Conservation (phyloP, 352 stramenopile genomes). For the Phytophthora constricta region DNA sequence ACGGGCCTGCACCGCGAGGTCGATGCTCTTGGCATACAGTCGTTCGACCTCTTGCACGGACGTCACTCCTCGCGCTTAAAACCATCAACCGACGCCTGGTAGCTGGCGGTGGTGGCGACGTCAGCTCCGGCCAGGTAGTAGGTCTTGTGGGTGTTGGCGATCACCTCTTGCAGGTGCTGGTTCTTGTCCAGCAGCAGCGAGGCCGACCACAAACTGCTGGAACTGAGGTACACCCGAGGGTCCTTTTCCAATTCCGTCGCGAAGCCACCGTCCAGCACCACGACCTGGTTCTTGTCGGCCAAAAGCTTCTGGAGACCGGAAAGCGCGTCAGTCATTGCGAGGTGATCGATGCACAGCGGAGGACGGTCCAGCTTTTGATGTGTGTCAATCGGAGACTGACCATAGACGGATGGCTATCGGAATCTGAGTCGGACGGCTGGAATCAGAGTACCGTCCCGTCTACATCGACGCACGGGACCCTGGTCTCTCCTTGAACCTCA, state of each 20-base stretch:
- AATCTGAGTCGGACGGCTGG: background rate
- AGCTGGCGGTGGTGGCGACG: constrained; percentile 83
- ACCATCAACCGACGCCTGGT: constrained; percentile 86
- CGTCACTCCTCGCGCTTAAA: constrained; percentile 76
- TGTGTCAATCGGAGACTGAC: constrained; percentile 14
- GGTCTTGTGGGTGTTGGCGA: constrained; percentile 70
- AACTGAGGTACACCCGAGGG: constrained; percentile 56
- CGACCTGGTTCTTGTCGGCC: constrained; percentile 35
- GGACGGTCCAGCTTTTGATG: too few species aligned
- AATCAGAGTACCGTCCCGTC: background rate
- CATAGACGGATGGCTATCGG: background rate
- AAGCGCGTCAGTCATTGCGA: constrained; percentile 33
- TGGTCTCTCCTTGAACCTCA: background rate
- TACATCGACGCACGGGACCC: background rate
- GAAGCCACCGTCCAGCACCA: constrained; percentile 80
- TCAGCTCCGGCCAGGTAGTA: constrained; percentile 86
- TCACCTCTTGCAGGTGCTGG: constrained; percentile 54
- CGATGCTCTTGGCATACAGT: constrained; percentile 79
- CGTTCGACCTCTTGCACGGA: constrained; percentile 53
- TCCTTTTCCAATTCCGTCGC: constrained; percentile 84
- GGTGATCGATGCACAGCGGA: background rate
- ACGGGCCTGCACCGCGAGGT: constrained; percentile 69
- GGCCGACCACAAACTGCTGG: constrained; percentile 76
- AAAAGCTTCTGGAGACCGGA: constrained; percentile 45
- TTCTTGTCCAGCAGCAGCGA: constrained; percentile 70